These are phyloP conservation scores for Microascus cirrosus DNA, from an alignment of 2,329 filamentous ascomycete species.

Conservation along the genomic window DNA sequence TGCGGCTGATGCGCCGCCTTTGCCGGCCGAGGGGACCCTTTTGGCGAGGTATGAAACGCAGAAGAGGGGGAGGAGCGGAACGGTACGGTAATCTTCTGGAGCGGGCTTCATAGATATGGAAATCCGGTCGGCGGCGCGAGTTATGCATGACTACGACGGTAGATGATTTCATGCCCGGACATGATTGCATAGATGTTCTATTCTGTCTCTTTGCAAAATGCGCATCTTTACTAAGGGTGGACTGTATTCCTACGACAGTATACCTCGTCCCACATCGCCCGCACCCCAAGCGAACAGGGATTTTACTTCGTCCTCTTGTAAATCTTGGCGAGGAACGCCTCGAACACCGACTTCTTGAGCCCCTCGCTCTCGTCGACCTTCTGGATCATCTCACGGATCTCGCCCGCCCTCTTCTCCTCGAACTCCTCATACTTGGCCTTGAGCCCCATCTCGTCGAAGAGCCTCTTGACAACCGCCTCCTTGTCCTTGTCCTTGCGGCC, in stretches of 20 bases:
- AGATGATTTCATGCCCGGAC: not conserved
- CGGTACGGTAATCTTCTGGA: not conserved
- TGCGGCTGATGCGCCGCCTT: conserved; percentile 1
- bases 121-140: no score
- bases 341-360: conserved; percentile 82
- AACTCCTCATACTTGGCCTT: conserved; percentile 77
- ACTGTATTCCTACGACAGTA: not conserved
- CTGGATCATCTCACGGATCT: conserved; percentile 65
- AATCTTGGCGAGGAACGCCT: conserved; percentile 87
- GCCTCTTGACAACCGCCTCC: conserved; percentile 77
- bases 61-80: conserved; percentile 2
- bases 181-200: not conserved
- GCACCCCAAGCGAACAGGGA: no score
- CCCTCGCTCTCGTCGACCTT: conserved; percentile 77
- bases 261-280: not conserved
- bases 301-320: conserved; percentile 92
- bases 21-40: conserved; percentile 1
- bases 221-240: not conserved
- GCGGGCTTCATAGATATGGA: not conserved
- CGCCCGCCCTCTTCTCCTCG: conserved; percentile 76
- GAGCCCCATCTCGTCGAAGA: conserved; percentile 78
- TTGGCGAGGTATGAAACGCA: not conserved
- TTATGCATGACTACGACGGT: not conserved
- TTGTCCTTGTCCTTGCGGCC: conserved; percentile 77
- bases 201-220: not conserved